Base-by-base conservation (phyloP, 345 rosid genomes). In the Rhizophora mangle region DNA sequence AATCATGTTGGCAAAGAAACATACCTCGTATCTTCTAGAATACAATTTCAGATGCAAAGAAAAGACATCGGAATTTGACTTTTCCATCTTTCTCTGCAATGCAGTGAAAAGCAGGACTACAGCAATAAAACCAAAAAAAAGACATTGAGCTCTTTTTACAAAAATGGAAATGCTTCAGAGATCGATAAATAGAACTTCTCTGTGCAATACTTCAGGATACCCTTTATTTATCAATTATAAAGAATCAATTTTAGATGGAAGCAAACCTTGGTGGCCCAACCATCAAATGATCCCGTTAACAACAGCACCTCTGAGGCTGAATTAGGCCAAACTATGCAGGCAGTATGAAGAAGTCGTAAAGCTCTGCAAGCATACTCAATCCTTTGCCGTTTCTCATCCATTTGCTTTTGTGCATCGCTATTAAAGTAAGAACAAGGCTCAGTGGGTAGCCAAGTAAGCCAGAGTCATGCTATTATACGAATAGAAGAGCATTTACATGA, bases 11-110 rank as follows among this genome's bases (percentile, higher is more conserved):
- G 57, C 27, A 13, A 43, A 29, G 70, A 9, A 6, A 70, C 16
- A 51, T 74, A 92, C 99, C 98, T 95, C 90, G 2, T 95, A 86
- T 82, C 72, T 90, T 27, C 99, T 98, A 3, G 97, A 96, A 80
- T 87, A 95, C 71, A 95, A 73, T 80, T 83, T 86, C 79, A 95
- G 79, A 61, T 53, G 58, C 71, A 88, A 15, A 6, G 96, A 88
- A 78, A 92, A 95, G 24, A 90, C 76, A 37, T 88, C 96, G 0
- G 80, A 63, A 58, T 83, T 66, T 7, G 96, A 88, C 85, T 79
- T 90, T 82, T 88, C 85, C 99, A 95, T 92, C 80, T 82, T 87
- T 79, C 96, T 88, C 99, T 95, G 84, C 73, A 72, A 69, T 13
- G 65, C 60, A 71, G 57, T 22, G 26, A 9, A 39, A 4, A 63